Percentiles rank a stretch among this genome's conserved stretches.
Conservation (phyloP, 768 basidiomycete species). For the Pleurotus djamor region DNA sequence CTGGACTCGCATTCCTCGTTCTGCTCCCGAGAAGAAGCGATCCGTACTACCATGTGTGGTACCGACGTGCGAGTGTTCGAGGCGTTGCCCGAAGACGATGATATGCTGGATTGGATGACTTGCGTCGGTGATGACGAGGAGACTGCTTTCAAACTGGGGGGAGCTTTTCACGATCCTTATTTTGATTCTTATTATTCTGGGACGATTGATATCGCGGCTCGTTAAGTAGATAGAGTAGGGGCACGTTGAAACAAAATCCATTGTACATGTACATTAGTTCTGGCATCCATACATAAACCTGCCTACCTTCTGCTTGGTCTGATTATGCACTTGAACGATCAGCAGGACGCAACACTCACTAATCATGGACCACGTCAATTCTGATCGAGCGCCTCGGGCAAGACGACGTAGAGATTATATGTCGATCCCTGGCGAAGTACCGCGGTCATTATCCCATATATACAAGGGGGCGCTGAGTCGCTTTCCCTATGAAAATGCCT, state of each 20-base stretch:
- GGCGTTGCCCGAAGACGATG: constrained; percentile 3
- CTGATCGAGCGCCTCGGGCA: no score
- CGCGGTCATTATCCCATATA: no score
- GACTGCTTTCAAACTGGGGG: constrained; percentile 20
- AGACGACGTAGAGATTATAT: no score
- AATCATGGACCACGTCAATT: no score
- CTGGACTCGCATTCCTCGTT: constrained; percentile 25
- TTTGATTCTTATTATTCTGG: constrained; percentile 23
- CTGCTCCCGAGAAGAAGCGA: constrained; percentile 14
- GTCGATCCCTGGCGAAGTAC: no score
- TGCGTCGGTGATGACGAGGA: constrained; percentile 8
- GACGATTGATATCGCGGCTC: not conserved
- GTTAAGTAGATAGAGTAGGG: not conserved
- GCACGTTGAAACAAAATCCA: not conserved
- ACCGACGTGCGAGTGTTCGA: constrained; percentile 9
- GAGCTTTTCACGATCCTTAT: constrained; percentile 24
- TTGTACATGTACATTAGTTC: not conserved
- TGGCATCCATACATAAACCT: no score
- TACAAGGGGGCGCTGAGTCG: no score
- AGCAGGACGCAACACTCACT: no score
- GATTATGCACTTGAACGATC: no score
- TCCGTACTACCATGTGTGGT: constrained; percentile 12
- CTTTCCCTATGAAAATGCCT: no score
- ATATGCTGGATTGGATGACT: not conserved
- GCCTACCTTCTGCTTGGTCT: no score